Base-by-base conservation (phyloP, 352 stramenopile species). In the Globisporangium cederbergense region DNA sequence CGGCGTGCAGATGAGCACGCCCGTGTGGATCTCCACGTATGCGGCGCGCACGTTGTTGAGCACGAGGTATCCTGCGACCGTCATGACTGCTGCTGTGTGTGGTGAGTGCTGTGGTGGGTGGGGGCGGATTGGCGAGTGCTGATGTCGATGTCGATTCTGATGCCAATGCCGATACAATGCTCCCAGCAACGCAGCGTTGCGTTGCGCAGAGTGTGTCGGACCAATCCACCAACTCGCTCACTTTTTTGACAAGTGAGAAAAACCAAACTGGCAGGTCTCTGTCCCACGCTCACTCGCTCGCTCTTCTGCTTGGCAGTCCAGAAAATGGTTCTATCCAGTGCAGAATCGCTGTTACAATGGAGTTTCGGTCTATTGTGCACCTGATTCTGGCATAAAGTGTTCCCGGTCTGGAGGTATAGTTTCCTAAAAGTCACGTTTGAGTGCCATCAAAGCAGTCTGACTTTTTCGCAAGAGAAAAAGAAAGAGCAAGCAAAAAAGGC, bases 41-140 rank as follows among this genome's bases (percentile, higher is more conserved):
- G 82, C 79, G 9, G 77, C 62, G 43, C 65, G 67, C 52, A 68
- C 77, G 72, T 81, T 84, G 60, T 75, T 76, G n/a, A 87, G 67
- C 54, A 89, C 71, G 60, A 92, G 72, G 61, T 81, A 89, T 13
- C 83, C 83, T 7, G 81, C 83, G 64, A 81, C 87, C 0, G 81
- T 79, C 83, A 92, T 92, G 30, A 16, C 55, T 36, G 22, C 50
- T 28, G 25, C 2, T 50, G 18, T 20, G 51, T 18, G 52, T 22
- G 52, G 20, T 13, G 47, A 10, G 28, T 25, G n/a, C 34, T 20
- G 25, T 28, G 50, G 50, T 20, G 43, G 43, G 16, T 20, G 43
- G 43, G 16, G 43, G 43, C 18, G 4, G 43, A 20, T 49, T 49
- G 43, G 43, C 14, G 18, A 49, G 43, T 49, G 43, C 7, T 16